Evolutionary conservation across 495 filamentous ascomycete species (phyloP), one percentile per base, ranked within the genome.

Genomic region (Melanomma pulvis-pyrius): DNA sequence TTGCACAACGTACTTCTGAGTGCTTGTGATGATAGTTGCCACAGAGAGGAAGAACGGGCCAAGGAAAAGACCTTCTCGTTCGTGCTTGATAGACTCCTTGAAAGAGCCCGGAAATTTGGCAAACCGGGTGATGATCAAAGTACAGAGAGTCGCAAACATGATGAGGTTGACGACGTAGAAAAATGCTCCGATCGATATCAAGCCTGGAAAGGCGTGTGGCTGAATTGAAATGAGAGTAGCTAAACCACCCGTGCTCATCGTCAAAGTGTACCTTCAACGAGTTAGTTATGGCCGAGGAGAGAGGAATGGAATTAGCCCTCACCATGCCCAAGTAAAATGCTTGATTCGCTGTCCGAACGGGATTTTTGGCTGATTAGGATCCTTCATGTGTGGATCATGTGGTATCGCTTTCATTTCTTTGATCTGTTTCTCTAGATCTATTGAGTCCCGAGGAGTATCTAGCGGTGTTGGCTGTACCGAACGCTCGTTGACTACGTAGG

Each of bases 321-420:
- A 44, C 82, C 87, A 90, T 25, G 87, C 86, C 83, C 86, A 89
- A n/a, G 88, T 90, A 71, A 89, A 88, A 68, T 89, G 88, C 58
- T 83, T 78, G 3, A 89, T 75, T 5, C 87, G 79, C 59, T 82
- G 77, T 9, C 76, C 71, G 34, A 83, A 60, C n/a, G 63, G 55
- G 2, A 66, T 46, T 19, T 60, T 59, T 21, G 63, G 55, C 28
- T 66, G 63, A 36, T 60, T 52, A 15, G 63, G 55, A 21, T 66
- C 63, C 22, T 65, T 65, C 47, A 25, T 32, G 25, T 65, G 62
- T 12, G 54, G 47, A 59, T 65, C 53, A 44, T 32, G 47, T 11
- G 56, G 36, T 13, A 17, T 49, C 11, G n/a, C 25, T 34, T 56
- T 19, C 1, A 24, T 41, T 7, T 54, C 47, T 30, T 36, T 24